phyloP scores from a whole-genome alignment of 371 early-diverging fungal species.

The Apophysomyces trapeziformis region DNA sequence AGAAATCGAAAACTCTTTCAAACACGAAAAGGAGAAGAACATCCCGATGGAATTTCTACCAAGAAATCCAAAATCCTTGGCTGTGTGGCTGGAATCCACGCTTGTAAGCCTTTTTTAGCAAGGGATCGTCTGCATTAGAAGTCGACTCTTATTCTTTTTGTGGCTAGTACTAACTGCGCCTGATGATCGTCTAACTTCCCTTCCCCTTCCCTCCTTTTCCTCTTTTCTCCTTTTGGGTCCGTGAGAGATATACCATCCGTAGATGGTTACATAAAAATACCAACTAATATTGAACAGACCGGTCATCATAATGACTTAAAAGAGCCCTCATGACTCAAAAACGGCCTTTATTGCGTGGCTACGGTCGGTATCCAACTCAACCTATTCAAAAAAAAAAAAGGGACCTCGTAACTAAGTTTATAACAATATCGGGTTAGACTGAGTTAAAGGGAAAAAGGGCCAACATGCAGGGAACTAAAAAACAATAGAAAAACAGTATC shows the following conservation, averaged over 20 bases:
- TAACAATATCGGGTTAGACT: no score
- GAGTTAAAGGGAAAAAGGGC: no score
- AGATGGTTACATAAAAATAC: not conserved
- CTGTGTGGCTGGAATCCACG: conserved; percentile 10
- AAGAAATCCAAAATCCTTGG: not conserved
- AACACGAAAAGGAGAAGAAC: not conserved
- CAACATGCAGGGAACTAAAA: no score
- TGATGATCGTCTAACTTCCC: not conserved
- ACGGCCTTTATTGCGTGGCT: no score
- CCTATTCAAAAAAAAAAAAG: no score
- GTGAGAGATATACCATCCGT: not conserved
- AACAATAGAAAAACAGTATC: no score
- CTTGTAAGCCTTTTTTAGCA: not conserved
- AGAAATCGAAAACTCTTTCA: not conserved
- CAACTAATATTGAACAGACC: not conserved
- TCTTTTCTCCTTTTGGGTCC: not conserved
- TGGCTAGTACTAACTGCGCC: not conserved
- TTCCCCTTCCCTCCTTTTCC: not conserved
- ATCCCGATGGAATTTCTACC: conserved; percentile 2
- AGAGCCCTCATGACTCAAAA: no score
- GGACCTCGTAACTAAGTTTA: no score
- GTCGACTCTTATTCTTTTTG: not conserved
- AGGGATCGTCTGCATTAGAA: not conserved
- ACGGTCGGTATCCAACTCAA: no score
- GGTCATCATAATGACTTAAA: not conserved